phyloP scores from a whole-genome alignment of 176 grass and related monocot species.

The Metroxylon sagu region DNA sequence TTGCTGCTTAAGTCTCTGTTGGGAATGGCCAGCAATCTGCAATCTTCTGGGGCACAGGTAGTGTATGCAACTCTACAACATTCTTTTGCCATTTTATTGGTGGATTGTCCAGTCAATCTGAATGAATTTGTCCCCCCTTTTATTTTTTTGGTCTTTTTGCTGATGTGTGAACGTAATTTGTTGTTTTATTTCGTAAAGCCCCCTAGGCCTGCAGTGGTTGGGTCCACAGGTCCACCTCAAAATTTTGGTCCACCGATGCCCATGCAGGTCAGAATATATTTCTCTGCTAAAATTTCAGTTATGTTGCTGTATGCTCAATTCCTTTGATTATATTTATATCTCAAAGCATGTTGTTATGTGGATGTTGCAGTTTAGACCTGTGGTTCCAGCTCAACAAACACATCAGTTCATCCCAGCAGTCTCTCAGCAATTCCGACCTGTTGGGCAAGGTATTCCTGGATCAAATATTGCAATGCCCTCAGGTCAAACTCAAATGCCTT shows the following conservation, averaged over 20 bases:
- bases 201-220: constrained; percentile 55
- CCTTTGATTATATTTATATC: constrained; percentile 5
- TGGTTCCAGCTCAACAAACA: constrained; percentile 48
- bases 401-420: constrained; percentile 43
- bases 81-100: no score
- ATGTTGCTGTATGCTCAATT: background rate
- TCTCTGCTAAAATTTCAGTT: constrained; percentile 10
- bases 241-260: constrained; percentile 70
- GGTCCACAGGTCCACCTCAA: constrained; percentile 47
- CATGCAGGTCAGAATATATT: constrained; percentile 54
- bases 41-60: constrained; percentile 19
- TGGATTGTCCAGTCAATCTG: no score
- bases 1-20: no score
- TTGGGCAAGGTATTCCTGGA: constrained; percentile 44
- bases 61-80: background rate
- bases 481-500: constrained; percentile 29
- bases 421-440: constrained; percentile 44
- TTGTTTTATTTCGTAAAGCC: constrained; percentile 35
- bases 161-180: constrained; percentile 2
- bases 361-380: constrained; percentile 50
- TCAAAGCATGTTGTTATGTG: background rate
- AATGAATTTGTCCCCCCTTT: no score
- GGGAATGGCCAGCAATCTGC: constrained; percentile 20
- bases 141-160: background rate
- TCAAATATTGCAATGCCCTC: constrained; percentile 37